Conservation (phyloP, 2,329 filamentous ascomycete genomes). For the Fusarium globosum region DNA sequence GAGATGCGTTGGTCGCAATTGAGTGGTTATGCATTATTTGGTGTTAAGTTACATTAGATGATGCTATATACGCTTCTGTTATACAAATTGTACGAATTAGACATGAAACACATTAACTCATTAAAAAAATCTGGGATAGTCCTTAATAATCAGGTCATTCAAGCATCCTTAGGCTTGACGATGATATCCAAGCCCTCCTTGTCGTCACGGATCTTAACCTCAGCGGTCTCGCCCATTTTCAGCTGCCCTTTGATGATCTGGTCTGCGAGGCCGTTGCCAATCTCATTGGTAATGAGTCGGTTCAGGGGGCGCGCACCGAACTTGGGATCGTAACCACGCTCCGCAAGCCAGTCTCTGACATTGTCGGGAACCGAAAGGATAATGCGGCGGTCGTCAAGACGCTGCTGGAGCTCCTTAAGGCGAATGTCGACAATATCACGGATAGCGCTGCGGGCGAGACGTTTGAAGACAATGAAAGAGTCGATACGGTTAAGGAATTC, state of each 20-base stretch:
- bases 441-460: constrained; percentile 80
- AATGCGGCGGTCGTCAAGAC: constrained; percentile 88
- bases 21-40: constrained; percentile 19
- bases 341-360: constrained; percentile 87
- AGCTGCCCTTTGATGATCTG: constrained; percentile 90
- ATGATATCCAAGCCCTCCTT: constrained; percentile 66
- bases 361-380: constrained; percentile 75
- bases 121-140: constrained; percentile 11
- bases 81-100: constrained; percentile 15
- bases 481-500: constrained; percentile 98
- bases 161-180: constrained; percentile 36
- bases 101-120: constrained; percentile 42
- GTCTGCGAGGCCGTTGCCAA: constrained; percentile 89
- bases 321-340: constrained; percentile 88
- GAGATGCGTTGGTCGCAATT: neutral
- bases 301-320: constrained; percentile 94
- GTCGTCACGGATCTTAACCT: constrained; percentile 74
- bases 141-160: neutral
- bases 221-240: constrained; percentile 78
- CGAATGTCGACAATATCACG: constrained; percentile 95
- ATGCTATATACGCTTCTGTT: constrained; percentile 14
- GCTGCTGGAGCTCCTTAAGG: constrained; percentile 82
- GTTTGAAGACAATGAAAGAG: constrained; percentile 96
- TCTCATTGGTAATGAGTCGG: constrained; percentile 87
- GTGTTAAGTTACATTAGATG: constrained; percentile 23